Evolutionary conservation across 495 filamentous ascomycete genomes (phyloP), one percentile per base, ranked within the genome.

Genomic region (Neurospora sp.): DNA sequence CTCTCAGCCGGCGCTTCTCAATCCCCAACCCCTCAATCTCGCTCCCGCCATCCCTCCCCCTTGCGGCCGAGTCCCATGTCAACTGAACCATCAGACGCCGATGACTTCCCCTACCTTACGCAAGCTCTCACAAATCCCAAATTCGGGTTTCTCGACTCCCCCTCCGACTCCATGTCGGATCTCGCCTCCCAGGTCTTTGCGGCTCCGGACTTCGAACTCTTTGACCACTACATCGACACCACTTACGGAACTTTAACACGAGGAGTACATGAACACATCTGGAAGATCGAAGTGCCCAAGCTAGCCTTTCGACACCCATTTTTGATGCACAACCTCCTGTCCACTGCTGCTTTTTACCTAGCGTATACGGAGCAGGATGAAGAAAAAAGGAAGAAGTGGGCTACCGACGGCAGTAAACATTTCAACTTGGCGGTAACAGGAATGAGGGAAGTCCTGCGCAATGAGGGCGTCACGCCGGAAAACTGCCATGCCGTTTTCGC

Each of bases 401-500:
- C 69, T 3, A 42, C 77, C 18, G 71, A 72, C 7, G 78, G 78
- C 10, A 72, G 73, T 1, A 73, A 78, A 8, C 78, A 81, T 39
- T 78, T 79, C 8, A 76, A 71, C 40, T 27, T 75, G 12, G 75
- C 77, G n/a, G 72, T 80, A 69, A 69, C 73, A 22, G 74, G 73
- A 37, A 76, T 79, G 41, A 40, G 78, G 9, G 38, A 8, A 1
- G 77, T 73, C 3, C 40, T 81, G 18, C n/a, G 47, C 40, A 74
- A 75, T 14, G 53, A 65, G 22, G 31, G 53, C 70, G 73, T 81
- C 70, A 73, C 78, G 3, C 42, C 75, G 10, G 47, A 74, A 16
- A 81, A 81, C 61, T 79, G 77, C 71, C 77, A 80, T 69, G 77
- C 78, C 35, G 31, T 81, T 1, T 78, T 81, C 31, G 71, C 73